Evolutionary conservation across 1,284 basidiomycete species (phyloP), one percentile per base, ranked within the genome.

Genomic region (Ceratobasidium sp.): DNA sequence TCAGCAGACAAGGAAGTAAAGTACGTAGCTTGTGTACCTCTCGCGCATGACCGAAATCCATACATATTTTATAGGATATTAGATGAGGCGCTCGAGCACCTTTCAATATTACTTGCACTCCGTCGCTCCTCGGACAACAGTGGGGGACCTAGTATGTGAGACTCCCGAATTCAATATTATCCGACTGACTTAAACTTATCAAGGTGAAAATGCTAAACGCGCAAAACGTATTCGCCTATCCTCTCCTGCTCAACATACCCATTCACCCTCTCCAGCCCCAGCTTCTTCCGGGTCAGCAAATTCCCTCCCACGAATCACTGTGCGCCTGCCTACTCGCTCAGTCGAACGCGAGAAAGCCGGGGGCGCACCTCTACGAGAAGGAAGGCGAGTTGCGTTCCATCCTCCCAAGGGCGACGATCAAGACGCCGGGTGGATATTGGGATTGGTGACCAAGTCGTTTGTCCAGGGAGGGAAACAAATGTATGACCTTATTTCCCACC

Each of bases 351-450:
- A 72, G 42, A 55, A 64, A n/a, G 7, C 66, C 18, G 66, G 51
- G 78, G 92, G 92, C 79, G 85, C 92, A 3, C 92, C 93, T 18
- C 86, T 95, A 39, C 90, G 91, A 82, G 89, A 90, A 83, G 91
- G 91, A 20, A 87, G 94, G 72, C 93, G 92, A 81, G 93, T 95
- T 10, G 94, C 93, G 1, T 95, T 95, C 81, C 92, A 92, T 83
- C 92, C 91, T 9, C 91, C 92, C n/a, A 68, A 92, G 63, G 88
- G 88, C 18, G 92, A 93, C 78, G 92, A 93, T 82, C 60, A 63
- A n/a, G 92, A 89, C 72, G 90, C 91, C 23, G 60, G 60, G 28
- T 95, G 94, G 94, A 95, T 95, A 79, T 85, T 95, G 75, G 94
- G 93, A 3, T 88, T 93, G 2, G 89, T 95, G 28, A 92, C 89